Evolutionary conservation across 345 rosid genomes (phyloP).

Genomic region (Eucalyptus marginata): DNA sequence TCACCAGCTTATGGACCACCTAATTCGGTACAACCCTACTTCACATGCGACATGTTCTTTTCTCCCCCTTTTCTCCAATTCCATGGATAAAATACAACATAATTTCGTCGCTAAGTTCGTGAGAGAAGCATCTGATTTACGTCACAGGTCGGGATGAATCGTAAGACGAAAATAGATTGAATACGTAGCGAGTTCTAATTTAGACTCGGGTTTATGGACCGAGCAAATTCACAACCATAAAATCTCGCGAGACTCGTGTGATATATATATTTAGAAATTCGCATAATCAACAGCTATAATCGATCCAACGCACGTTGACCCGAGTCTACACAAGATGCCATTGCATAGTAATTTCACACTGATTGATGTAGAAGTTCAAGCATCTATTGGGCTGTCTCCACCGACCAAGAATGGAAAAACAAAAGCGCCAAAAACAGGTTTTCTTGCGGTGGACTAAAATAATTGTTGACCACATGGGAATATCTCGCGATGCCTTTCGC

Average conservation of each 20-base stretch:
- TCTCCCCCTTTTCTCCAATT: not conserved
- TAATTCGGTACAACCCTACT: not conserved
- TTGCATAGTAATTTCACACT: not conserved
- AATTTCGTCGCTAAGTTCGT: not conserved
- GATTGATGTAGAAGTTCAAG: not conserved
- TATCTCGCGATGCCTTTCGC: not conserved
- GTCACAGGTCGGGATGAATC: not conserved
- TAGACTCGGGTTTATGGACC: not conserved
- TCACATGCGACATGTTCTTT: not conserved
- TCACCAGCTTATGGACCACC: not conserved
- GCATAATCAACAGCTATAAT: not conserved
- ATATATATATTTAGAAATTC: not conserved
- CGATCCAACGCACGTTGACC: not conserved
- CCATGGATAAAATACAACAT: not conserved
- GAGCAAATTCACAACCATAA: fast-evolving
- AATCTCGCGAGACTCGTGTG: too few relatives aligned
- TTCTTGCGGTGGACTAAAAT: not conserved
- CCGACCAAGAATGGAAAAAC: not conserved
- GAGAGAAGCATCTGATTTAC: not conserved
- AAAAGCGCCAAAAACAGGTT: not conserved
- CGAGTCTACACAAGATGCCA: not conserved
- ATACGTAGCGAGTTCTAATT: not conserved
- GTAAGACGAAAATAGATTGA: fast-evolving
- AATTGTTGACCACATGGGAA: not conserved
- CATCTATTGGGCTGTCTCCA: not conserved